phyloP scores from a whole-genome alignment of 2,329 filamentous ascomycete genomes.

The Geosmithia morbida region DNA sequence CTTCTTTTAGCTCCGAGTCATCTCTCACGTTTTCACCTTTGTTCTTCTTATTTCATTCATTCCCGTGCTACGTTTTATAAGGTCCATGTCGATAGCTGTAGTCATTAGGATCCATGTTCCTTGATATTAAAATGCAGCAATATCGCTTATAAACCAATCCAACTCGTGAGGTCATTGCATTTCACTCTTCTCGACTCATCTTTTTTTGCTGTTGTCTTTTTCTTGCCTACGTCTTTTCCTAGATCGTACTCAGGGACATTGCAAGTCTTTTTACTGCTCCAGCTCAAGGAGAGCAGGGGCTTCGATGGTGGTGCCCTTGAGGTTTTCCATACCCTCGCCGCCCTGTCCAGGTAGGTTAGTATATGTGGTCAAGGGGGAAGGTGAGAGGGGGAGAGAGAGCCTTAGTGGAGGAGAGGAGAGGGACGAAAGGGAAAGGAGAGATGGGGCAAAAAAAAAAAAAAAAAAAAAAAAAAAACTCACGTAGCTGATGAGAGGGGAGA shows the following conservation, averaged over 20 bases:
- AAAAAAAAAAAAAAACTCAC: constrained; percentile 40
- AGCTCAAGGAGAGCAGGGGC: constrained; percentile 36
- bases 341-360: constrained; percentile 21
- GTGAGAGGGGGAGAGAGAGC: too few relatives aligned
- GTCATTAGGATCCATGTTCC: too few relatives aligned
- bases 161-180: not conserved
- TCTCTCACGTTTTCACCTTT: too few relatives aligned
- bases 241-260: not conserved
- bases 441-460: not conserved
- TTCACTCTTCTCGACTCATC: not conserved
- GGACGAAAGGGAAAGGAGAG: not conserved
- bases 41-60: too few relatives aligned
- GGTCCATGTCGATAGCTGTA: too few relatives aligned
- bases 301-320: constrained; percentile 36
- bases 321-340: constrained; percentile 46
- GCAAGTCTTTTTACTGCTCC: constrained; percentile 12
- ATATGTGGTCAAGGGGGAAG: not conserved
- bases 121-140: not conserved
- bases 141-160: not conserved
- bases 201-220: not conserved
- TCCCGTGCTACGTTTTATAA: too few relatives aligned
- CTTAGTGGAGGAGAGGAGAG: too few relatives aligned
- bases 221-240: constrained; percentile 1
- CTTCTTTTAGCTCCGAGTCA: too few relatives aligned
- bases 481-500: constrained; percentile 90